These are phyloP conservation scores for Metschnikowia santaceciliae DNA, from an alignment of 805 yeast species.

Conservation along the genomic window DNA sequence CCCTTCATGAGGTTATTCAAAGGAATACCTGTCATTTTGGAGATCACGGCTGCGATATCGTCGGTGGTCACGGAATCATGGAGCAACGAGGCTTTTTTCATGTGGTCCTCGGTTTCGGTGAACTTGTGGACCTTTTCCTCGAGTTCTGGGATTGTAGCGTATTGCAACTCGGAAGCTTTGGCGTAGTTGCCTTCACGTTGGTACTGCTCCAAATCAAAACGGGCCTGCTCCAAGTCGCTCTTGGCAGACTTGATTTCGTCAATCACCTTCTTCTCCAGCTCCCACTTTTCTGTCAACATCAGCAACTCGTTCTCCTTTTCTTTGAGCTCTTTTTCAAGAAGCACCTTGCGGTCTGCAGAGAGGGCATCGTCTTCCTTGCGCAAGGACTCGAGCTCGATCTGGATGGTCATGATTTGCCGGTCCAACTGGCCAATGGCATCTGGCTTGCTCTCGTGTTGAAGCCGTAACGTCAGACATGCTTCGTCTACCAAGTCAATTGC, in stretches of 20 bases:
- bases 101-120: constrained; percentile 34
- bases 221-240: constrained; percentile 78
- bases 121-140: constrained; percentile 55
- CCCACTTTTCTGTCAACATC: constrained; percentile 83
- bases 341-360: constrained; percentile 73
- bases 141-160: constrained; percentile 78
- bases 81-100: constrained; percentile 38
- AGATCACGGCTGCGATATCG: constrained; percentile 88
- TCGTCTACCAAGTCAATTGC: constrained; percentile 97
- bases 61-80: constrained; percentile 94
- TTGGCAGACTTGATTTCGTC: constrained; percentile 78
- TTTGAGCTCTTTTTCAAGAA: constrained; percentile 63
- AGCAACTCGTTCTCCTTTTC: constrained; percentile 60
- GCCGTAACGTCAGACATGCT: constrained; percentile 89
- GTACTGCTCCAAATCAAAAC: constrained; percentile 73
- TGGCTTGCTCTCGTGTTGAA: constrained; percentile 96
- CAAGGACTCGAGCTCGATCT: constrained; percentile 90
- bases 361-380: constrained; percentile 88
- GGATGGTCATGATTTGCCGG: constrained; percentile 85
- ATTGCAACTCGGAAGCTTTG: constrained; percentile 84
- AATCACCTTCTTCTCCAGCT: constrained; percentile 69
- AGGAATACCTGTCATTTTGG: constrained; percentile 95
- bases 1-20: constrained; percentile 87
- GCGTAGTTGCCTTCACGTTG: constrained; percentile 85
- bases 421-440: constrained; percentile 89